Base-by-base conservation (phyloP, 2,329 filamentous ascomycete genomes). In the Colletotrichum sp. region DNA sequence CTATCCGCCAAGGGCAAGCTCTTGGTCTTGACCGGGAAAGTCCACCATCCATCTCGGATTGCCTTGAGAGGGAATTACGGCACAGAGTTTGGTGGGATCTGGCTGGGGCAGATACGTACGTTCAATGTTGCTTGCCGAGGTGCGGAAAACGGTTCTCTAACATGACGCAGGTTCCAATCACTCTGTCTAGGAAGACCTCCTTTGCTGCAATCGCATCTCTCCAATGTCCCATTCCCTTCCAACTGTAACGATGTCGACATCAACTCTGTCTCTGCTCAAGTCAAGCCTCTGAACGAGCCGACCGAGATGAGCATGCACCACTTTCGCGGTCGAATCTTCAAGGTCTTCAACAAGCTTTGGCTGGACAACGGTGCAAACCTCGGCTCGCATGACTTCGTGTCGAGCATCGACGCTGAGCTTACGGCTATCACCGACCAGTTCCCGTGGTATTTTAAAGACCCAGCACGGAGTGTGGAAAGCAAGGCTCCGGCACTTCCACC, bases 231-330 rank as follows among this genome's bases (percentile, higher is more conserved):
- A 12, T 62, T 62, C 10, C 10, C 59, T 34, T 62, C 59, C 6
- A 62, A 62, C n/a, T 34, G 59, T 34, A 62, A 62, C 4, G 28
- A 62, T n/a, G 30, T 62, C 77, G 77, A 79, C 48, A 75, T 78
- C 3, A 77, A 75, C 15, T 67, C 68, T 6, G 48, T 60, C 15
- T 28, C 12, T 24, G 6, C 76, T 34, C 60, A 59, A 4, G 66
- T 75, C 9, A 70, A 75, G 8, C 70, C 78, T 2, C 16, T 70
- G 3, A 66, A 77, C 8, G 72, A 78, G 62, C 78, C 78, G 2
- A 79, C 75, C 5, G 30, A 64, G 4, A 77, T 79, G 77, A 78
- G 75, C 57, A 63, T 77, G 59, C 78, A 79, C 52, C 77, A 78
- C 22, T 77, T 72, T 57, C 67, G 75, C 34, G 77, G 77, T 16